Percentiles rank a stretch among this genome's conserved stretches.
These are phyloP conservation scores for Eucalyptus caleyi DNA, from an alignment of 345 rosid genomes.

Conservation along the genomic window DNA sequence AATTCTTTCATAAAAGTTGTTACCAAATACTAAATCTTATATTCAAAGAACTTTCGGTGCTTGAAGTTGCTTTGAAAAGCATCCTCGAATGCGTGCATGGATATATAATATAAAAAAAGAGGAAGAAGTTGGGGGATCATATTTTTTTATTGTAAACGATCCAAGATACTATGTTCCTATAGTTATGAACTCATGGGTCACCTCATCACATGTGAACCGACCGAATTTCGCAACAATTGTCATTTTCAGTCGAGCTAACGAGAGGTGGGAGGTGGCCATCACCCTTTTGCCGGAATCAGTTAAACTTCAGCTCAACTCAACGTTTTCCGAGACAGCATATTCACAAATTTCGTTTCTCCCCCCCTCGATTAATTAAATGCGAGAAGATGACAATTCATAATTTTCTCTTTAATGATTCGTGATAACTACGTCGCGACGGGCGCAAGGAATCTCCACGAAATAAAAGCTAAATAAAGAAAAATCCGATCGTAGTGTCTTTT, in stretches of 20 bases:
- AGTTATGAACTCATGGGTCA: neutral
- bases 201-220: neutral
- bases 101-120: neutral
- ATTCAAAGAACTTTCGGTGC: neutral
- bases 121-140: neutral
- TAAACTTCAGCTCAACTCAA: neutral
- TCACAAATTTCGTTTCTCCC: neutral
- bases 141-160: neutral
- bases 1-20: fast-evolving
- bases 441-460: neutral
- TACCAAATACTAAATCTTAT: too few relatives aligned
- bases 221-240: neutral
- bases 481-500: neutral
- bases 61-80: neutral
- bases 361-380: neutral
- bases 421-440: neutral
- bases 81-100: neutral
- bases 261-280: neutral
- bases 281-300: neutral
- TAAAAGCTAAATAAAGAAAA: neutral
- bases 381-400: neutral
- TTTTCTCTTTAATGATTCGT: neutral
- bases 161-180: neutral
- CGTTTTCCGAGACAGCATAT: neutral
- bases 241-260: neutral